These are phyloP conservation scores for Phytophthora aleatoria DNA, from an alignment of 352 stramenopile species.

Conservation along the genomic window DNA sequence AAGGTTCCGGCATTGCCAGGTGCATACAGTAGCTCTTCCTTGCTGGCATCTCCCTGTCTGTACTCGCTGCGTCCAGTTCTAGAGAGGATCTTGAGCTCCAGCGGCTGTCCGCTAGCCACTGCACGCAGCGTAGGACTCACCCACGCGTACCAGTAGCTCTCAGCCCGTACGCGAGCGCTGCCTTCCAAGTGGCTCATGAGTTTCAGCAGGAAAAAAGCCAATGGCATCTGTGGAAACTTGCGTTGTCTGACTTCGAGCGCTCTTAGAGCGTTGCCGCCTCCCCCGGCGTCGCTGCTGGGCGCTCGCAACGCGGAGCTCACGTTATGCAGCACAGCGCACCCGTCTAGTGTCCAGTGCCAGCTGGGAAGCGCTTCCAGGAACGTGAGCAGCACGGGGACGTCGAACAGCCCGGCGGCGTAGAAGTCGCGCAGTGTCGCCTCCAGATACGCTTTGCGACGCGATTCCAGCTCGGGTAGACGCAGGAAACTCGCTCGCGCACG, in stretches of 20 bases:
- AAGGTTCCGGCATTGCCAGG: constrained; percentile 48
- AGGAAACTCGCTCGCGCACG: constrained; percentile 58
- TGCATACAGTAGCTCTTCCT: constrained; percentile 54
- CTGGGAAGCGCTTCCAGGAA: constrained; percentile 72
- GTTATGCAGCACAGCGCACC: constrained; percentile 64
- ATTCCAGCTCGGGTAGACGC: constrained; percentile 59
- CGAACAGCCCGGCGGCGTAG: constrained; percentile 65
- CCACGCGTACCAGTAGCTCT: constrained; percentile 74
- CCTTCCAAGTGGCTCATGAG: constrained; percentile 69
- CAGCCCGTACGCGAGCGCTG: constrained; percentile 50
- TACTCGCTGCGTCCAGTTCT: constrained; percentile 37
- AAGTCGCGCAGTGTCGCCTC: constrained; percentile 65
- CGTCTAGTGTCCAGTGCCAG: constrained; percentile 76
- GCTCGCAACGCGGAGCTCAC: constrained; percentile 54
- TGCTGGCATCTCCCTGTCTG: constrained; percentile 25
- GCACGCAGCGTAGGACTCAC: constrained; percentile 56
- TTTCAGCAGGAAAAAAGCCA: constrained; percentile 74
- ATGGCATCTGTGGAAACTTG: constrained; percentile 60
- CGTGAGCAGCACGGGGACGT: constrained; percentile 66
- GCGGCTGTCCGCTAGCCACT: constrained; percentile 48
- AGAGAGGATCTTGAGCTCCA: constrained; percentile 44
- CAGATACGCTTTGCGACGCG: constrained; percentile 42
- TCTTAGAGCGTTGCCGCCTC: constrained; percentile 32
- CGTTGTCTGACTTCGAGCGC: constrained; percentile 39
- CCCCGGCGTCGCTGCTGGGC: constrained; percentile 29